Conservation (phyloP, 73 alveolate genomes). For the Paraurostyla sp. region DNA sequence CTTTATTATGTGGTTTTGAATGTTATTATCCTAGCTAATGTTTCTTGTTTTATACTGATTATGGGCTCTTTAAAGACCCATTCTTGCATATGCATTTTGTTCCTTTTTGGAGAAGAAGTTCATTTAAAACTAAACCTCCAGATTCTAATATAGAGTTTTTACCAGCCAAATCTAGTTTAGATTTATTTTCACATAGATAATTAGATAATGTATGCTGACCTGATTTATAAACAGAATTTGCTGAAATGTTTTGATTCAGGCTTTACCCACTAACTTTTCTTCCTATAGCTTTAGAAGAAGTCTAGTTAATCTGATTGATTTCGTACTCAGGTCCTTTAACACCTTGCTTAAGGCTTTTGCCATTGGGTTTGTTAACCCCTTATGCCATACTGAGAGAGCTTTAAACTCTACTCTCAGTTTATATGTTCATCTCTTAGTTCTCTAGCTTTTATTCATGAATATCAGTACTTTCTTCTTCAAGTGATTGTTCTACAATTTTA, state of each 20-base stretch:
- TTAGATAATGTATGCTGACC: slow-evolving; percentile 18
- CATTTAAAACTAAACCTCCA: not conserved
- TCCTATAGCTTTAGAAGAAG: not conserved
- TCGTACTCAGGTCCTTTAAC: not conserved
- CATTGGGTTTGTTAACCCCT: slow-evolving; percentile 10
- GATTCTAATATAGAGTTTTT: not conserved
- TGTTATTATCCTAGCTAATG: not conserved
- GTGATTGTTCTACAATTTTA: not conserved
- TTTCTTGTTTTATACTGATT: not conserved
- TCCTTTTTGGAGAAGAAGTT: slow-evolving; percentile 6
- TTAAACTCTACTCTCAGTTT: slow-evolving; percentile 16
- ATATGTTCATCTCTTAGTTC: too few relatives aligned
- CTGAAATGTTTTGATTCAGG: not conserved
- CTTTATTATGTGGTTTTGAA: not conserved
- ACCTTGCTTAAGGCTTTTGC: not conserved
- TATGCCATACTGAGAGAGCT: not conserved
- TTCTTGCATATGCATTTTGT: slow-evolving; percentile 38
- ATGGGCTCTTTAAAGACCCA: too few relatives aligned
- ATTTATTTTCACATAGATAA: slow-evolving; percentile 31
- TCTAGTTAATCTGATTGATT: not conserved
- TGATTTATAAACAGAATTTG: slow-evolving; percentile 43
- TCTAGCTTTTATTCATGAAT: not conserved
- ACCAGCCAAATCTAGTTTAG: not conserved
- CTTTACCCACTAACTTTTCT: not conserved
- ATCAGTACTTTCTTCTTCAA: not conserved